These are phyloP conservation scores for Dactylellina drechsleri DNA, from an alignment of 2,329 filamentous ascomycete genomes.

Conservation along the genomic window DNA sequence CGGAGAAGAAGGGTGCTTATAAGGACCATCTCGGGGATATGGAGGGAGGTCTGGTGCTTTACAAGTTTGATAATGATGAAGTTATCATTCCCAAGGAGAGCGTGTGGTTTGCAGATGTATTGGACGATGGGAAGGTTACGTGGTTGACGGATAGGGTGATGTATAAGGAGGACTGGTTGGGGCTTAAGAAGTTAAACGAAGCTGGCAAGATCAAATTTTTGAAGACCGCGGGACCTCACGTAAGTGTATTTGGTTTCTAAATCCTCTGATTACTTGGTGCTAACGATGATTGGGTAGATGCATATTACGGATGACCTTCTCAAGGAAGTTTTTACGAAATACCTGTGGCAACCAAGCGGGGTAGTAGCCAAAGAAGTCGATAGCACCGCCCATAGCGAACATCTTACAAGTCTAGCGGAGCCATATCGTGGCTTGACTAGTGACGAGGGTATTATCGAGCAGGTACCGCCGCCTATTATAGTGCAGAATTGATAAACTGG, in stretches of 20 bases:
- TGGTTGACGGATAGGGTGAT: conserved; percentile 75
- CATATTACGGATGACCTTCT: conserved; percentile 47
- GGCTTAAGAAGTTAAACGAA: conserved; percentile 79
- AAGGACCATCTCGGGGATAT: conserved; percentile 74
- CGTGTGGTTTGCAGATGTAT: conserved; percentile 87
- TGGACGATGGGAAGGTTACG: conserved; percentile 70
- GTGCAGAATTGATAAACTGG: conserved; percentile 20
- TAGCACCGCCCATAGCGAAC: conserved; percentile 8
- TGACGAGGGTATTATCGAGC: neutral
- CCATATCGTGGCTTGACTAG: neutral
- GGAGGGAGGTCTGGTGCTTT: conserved; percentile 81
- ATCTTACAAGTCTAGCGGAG: conserved; percentile 4
- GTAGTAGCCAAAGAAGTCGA: conserved; percentile 18
- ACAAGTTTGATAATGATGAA: conserved; percentile 85
- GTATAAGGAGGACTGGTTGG: conserved; percentile 94
- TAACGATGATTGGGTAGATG: conserved; percentile 29
- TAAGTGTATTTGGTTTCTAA: conserved; percentile 64
- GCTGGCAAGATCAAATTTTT: conserved; percentile 81
- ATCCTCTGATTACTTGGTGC: neutral
- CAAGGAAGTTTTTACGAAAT: conserved; percentile 42
- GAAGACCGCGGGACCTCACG: conserved; percentile 79
- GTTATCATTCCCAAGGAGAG: conserved; percentile 91
- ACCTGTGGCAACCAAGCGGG: conserved; percentile 46
- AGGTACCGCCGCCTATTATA: conserved; percentile 2
- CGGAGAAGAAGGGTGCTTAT: conserved; percentile 77